Base-by-base conservation (phyloP, 345 rosid genomes). In the Citrus reticulata region DNA sequence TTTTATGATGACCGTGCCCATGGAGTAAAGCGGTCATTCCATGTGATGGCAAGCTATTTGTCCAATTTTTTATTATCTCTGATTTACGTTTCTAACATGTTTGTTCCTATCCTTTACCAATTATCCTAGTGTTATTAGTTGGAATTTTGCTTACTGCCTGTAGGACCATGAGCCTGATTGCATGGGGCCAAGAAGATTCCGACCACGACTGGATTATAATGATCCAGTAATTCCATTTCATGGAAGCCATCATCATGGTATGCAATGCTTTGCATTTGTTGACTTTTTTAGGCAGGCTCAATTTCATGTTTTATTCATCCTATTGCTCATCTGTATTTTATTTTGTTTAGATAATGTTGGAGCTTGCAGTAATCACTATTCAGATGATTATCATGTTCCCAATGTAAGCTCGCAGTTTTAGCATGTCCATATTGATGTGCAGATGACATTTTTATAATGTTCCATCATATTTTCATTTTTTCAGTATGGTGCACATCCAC, bases 111-210 rank as follows among this genome's bases (percentile, higher is more conserved):
- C 25, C n/a, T 66, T 30, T 29, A 9, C 60, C 27, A 24, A 14
- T 74, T 70, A 39, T 69, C 55, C 42, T 59, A 5, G 74, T 51
- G 54, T 69, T n/a, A 25, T 51, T 64, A 70, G 58, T 46, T 71
- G 63, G 25, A 39, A 37, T 13, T 55, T 76, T 69, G 68, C 54
- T 57, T 80, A 66, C 35, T 81, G 77, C 64, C 55, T 75, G 37
- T 79, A 88, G 93, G 89, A 88, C 78, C 86, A 78, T 64, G 86
- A 83, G 70, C 76, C 86, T 73, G 90, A 90, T 74, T 85, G 84
- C 77, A 42, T 81, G 77, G 91, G 84, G 78, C 89, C 89, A 14
- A 80, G 83, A 42, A 84, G 90, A 80, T 20, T 72, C 54, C 78
- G 87, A 5, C 88, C 84, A 30, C 87, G 89, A 65, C 71, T 87